Base-by-base conservation (phyloP, 2,329 filamentous ascomycete genomes). In the Pseudocercospora vitis region DNA sequence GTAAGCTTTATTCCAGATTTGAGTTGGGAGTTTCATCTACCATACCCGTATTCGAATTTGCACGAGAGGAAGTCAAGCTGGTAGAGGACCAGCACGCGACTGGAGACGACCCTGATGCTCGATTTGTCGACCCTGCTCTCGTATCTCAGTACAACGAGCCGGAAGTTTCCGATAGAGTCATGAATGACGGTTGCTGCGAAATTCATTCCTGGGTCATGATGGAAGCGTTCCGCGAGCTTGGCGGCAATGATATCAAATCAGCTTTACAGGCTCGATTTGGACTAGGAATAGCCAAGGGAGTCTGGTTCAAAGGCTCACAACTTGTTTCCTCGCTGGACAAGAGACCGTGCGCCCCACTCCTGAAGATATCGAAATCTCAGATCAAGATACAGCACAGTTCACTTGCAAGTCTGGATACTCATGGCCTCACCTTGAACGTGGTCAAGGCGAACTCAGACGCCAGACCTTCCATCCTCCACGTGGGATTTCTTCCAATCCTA, bases 401-500 rank as follows among this genome's bases (percentile, higher is more conserved):
- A 39, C 44, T 53, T n/a, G 9, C 24, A 23, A 39, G 32, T 3
- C 47, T 54, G 33, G 77, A 82, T 6, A 57, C 55, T 50, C 68
- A 73, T 23, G 65, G 67, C 0, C 75, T 70, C 46, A 74, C 81
- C 35, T 57, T 91, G 19, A 86, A 91, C 58, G 76, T 90, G 4
- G 74, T 79, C 3, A 76, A 73, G 3, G 70, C 71, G 6, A 79
- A 80, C 0, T 69, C 70, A 0, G 70, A 74, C 2, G 72, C 81
- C 3, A 75, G 67, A 9, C 70, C 81, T 0, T 82, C 84, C 0
- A 72, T 75, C 0, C 71, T 91, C 0, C 88, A 91, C 62, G 71
- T 80, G 0, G 85, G 88, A 23, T 83, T 90, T 46, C 77, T 92
- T 1, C 81, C 84, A 0, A 81, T 92, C 0, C 70, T 92, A 0